Evolutionary conservation across 805 yeast species (phyloP), one percentile per base, ranked within the genome.

Genomic region (Nakazawaea populi): DNA sequence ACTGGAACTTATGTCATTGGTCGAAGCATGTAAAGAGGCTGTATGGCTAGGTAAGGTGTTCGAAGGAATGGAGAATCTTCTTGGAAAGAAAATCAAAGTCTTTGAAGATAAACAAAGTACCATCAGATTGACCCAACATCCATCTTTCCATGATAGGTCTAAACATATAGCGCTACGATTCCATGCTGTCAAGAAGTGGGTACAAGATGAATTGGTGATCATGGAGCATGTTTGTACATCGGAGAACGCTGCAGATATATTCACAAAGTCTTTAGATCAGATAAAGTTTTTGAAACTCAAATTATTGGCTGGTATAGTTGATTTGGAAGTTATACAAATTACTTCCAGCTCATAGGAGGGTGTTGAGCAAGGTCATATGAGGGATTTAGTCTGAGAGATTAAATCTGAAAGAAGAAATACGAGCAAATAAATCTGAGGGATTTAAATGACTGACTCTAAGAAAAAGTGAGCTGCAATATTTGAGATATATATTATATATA

Each of bases 1-100:
- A 49, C 55, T 58, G 35, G 56, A 58, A 38, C 53, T 54, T 34
- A 44, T 56, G 35, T 52, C 54, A 1, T 24, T 51, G 10, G 36
- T 43, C 18, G 54, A 54, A 18, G 48, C 54, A 5, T 51, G 43
- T 12, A 56, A 51, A 37, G 54, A 56, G 39, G 14, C 40, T 2
- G 12, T 43, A 7, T 54, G 57, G 56, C 32, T 56, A 27, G 29
- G 36, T 28, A 49, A 49, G 29, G 36, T 54, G 12, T 27, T 53
- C 10, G 35, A 6, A 7, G 35, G 35, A 10, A n/a, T 32, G 35
- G 10, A 32, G 35, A 32, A 32, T 32, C 35, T 10, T 10, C 35
- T 32, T 32, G 35, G 35, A 32, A 31, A 54, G 50, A 18, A 52
- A 53, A 42, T 10, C 51, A 9, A 4, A 34, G 9, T 49, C 32